Conservation (phyloP, 495 filamentous ascomycete species). For the Hypoxylon cercidicola region DNA sequence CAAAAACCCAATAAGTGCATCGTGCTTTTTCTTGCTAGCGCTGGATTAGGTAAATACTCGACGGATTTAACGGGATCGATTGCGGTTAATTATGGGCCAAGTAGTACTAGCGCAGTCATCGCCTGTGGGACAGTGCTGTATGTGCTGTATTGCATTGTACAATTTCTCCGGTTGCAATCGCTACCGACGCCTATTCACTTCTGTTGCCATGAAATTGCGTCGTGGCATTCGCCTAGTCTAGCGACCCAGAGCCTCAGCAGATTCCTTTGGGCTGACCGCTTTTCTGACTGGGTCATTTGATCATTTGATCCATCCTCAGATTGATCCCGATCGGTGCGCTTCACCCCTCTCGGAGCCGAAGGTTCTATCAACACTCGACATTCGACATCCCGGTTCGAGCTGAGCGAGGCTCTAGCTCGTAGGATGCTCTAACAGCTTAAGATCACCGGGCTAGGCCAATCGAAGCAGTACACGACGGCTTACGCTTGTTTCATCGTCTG, state of each 20-base stretch:
- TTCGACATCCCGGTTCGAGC: neutral
- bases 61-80: constrained; percentile 35
- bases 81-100: constrained; percentile 40
- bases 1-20: constrained; percentile 8
- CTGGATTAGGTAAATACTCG: constrained; percentile 12
- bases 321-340: neutral
- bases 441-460: constrained; percentile 17
- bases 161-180: constrained; percentile 21
- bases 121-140: neutral
- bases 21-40: constrained; percentile 13
- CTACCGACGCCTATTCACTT: constrained; percentile 27
- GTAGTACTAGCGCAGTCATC: neutral
- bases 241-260: constrained; percentile 29
- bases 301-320: constrained; percentile 7
- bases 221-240: constrained; percentile 29
- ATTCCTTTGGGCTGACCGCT: constrained; percentile 31
- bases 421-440: constrained; percentile 5
- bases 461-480: constrained; percentile 28
- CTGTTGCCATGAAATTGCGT: constrained; percentile 34
- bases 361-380: neutral
- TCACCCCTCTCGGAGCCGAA: constrained; percentile 15
- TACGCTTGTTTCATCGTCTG: constrained; percentile 34
- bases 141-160: neutral
- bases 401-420: constrained; percentile 26
- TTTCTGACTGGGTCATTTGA: constrained; percentile 31